phyloP scores from a whole-genome alignment of 2,329 filamentous ascomycete genomes.

The Claviceps citrina region DNA sequence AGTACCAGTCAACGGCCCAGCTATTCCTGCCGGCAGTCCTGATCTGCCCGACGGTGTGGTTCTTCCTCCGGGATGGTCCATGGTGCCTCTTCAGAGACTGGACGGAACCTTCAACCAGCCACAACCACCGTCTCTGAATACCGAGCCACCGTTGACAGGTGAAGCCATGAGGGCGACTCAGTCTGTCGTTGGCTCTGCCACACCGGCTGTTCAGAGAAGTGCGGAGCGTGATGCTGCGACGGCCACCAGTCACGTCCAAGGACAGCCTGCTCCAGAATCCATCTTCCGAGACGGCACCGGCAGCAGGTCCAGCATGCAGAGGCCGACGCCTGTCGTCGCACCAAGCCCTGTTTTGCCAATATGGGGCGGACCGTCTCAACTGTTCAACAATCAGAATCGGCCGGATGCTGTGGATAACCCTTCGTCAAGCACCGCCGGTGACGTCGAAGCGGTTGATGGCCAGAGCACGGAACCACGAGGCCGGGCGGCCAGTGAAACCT shows the following conservation, averaged over 20 bases:
- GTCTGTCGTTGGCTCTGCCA: neutral
- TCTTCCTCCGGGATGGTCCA: slow-evolving; percentile 48
- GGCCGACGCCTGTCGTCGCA: slow-evolving; percentile 25
- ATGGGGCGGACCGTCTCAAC: slow-evolving; percentile 35
- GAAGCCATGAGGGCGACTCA: slow-evolving; percentile 8
- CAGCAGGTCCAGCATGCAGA: slow-evolving; percentile 3
- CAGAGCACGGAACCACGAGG: neutral
- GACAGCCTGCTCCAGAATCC: neutral
- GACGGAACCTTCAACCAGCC: slow-evolving; percentile 20
- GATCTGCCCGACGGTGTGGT: slow-evolving; percentile 49
- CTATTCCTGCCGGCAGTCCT: slow-evolving; percentile 43
- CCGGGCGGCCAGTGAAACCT: neutral
- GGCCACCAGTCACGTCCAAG: neutral
- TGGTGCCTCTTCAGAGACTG: slow-evolving; percentile 44
- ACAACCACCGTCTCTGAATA: slow-evolving; percentile 7
- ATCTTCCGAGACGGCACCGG: neutral
- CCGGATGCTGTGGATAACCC: slow-evolving; percentile 11
- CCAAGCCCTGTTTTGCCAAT: slow-evolving; percentile 33
- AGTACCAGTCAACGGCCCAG: slow-evolving; percentile 26
- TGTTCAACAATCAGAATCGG: slow-evolving; percentile 24
- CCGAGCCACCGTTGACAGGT: slow-evolving; percentile 7
- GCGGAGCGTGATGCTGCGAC: neutral
- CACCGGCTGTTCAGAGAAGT: neutral
- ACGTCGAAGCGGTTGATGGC: neutral
- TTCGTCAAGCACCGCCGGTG: slow-evolving; percentile 3